Base-by-base conservation (phyloP, 164 flowering plant species). In the Tinospora cordifolia region DNA sequence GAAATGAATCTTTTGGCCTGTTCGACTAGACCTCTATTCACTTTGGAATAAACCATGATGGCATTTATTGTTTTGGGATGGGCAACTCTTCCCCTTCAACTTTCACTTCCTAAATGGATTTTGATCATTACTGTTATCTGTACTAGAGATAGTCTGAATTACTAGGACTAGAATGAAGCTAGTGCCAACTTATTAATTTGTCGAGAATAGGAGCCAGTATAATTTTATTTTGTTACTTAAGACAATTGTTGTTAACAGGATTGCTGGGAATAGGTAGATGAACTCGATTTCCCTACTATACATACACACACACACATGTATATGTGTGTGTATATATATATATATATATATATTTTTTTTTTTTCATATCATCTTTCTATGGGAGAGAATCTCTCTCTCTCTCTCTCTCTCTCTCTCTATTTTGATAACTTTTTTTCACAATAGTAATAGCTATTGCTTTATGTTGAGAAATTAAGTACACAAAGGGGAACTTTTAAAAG, bases 1-100 rank as follows among this genome's bases (percentile, higher is more conserved):
- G 82, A 30, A 83, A 68, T 17, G 30, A 21, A 3, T n/a, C 25
- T 54, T 58, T 58, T 36, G 15, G 59, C 51, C 40, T 65, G 21
- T 30, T 40, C 12, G 12, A 9, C 11, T 62, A 30, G 9, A 64
- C 65, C 57, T 40, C 19, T 59, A 58, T 47, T 24, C 30, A 62
- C 8, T 62, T 12, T 62, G 15, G 64, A 62, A 9, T 30, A 39
- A 64, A 39, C 66, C 41, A 64, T 64, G 60, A 22, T 54, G 6
- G n/a, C 9, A 19, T n/a, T 8, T 54, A n/a, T 10, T 54, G 60
- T 54, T 54, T 54, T 8, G 8, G 60, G 0, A 8, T 21, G 60
- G n/a, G 24, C 21, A 54, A 54, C 24, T 19, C 21, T 17, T 54
- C 60, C 60, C 60, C 47, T 19, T 21, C 21, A 8, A n/a, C 19